phyloP scores from a whole-genome alignment of 306 rosid species.

The Herpetospermum pedunculosum region DNA sequence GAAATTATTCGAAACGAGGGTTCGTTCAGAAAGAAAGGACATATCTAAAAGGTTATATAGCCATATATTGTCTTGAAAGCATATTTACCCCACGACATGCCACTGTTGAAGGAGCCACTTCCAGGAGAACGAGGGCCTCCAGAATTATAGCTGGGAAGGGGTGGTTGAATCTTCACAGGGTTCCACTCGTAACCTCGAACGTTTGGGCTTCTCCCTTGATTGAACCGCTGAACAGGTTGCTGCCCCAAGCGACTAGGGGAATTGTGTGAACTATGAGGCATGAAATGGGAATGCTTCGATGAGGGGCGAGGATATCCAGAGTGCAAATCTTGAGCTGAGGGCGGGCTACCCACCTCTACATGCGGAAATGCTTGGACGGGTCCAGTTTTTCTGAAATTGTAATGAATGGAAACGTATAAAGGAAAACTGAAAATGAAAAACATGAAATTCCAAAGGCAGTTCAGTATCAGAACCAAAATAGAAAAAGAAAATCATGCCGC shows the following conservation, averaged over 20 bases:
- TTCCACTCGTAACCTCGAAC: conserved; percentile 57
- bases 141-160: conserved; percentile 50
- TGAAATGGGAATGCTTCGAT: conserved; percentile 60
- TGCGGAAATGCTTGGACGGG: conserved; percentile 53
- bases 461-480: not conserved
- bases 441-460: not conserved
- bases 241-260: conserved; percentile 92
- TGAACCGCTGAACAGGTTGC: conserved; percentile 58
- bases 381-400: conserved; percentile 48
- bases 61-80: not conserved
- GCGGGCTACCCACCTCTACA: conserved; percentile 62
- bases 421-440: not conserved
- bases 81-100: conserved; percentile 75
- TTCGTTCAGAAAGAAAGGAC: not conserved
- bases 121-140: conserved; percentile 75
- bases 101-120: conserved; percentile 48
- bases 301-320: conserved; percentile 37
- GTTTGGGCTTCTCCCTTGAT: conserved; percentile 49
- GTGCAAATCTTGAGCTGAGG: conserved; percentile 46
- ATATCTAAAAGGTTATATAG: not conserved
- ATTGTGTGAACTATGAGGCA: conserved; percentile 60
- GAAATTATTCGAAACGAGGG: not conserved
- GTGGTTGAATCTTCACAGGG: conserved; percentile 58
- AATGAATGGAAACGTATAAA: not conserved
- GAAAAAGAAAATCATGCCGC: not conserved